A percentile compares a stretch with the other conserved stretches of the same genome.
Evolutionary conservation across 495 filamentous ascomycete genomes (phyloP).

Genomic region (Cenococcum geophilum): DNA sequence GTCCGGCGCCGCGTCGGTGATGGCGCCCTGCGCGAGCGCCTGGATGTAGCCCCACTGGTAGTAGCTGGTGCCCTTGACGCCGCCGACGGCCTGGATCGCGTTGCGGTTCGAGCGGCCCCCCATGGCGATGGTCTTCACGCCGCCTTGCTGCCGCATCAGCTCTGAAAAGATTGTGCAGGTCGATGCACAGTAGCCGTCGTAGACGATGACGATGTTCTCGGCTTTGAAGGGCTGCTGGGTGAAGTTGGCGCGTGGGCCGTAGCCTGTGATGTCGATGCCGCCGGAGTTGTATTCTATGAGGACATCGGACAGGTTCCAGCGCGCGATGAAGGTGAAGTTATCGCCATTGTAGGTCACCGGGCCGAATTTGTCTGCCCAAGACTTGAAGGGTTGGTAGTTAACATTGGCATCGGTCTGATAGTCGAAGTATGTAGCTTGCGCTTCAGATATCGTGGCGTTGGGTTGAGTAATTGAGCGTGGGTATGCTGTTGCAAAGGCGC

Average conservation of each 20-base stretch:
- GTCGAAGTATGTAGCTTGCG: slow-evolving; percentile 22
- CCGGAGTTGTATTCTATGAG: slow-evolving; percentile 12
- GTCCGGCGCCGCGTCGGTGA: slow-evolving; percentile 6
- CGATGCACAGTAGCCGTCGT: slow-evolving; percentile 58
- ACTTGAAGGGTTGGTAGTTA: slow-evolving; percentile 16
- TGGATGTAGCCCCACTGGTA: slow-evolving; percentile 24
- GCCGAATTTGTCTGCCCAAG: slow-evolving; percentile 31
- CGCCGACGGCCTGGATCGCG: slow-evolving; percentile 60
- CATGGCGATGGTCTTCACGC: slow-evolving; percentile 54
- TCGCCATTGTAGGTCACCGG: slow-evolving; percentile 23
- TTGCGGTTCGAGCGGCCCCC: slow-evolving; percentile 52
- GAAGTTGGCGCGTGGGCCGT: slow-evolving; percentile 36
- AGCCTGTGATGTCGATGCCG: slow-evolving; percentile 34
- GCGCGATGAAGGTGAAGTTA: slow-evolving; percentile 23
- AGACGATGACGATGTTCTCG: slow-evolving; percentile 36
- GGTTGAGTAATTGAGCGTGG: background rate
- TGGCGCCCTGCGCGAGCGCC: slow-evolving; percentile 1
- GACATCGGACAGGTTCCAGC: slow-evolving; percentile 29
- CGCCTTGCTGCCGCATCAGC: slow-evolving; percentile 49
- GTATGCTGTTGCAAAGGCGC: slow-evolving; percentile 25
- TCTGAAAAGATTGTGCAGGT: slow-evolving; percentile 58
- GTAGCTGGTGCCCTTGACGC: slow-evolving; percentile 47
- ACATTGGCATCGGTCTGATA: slow-evolving; percentile 22
- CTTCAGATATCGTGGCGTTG: slow-evolving; percentile 4
- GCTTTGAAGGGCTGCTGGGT: slow-evolving; percentile 35